Percentiles rank a stretch among this genome's conserved stretches.
Evolutionary conservation across 768 basidiomycete genomes (phyloP).

Genomic region (Agaricus subrufescens): DNA sequence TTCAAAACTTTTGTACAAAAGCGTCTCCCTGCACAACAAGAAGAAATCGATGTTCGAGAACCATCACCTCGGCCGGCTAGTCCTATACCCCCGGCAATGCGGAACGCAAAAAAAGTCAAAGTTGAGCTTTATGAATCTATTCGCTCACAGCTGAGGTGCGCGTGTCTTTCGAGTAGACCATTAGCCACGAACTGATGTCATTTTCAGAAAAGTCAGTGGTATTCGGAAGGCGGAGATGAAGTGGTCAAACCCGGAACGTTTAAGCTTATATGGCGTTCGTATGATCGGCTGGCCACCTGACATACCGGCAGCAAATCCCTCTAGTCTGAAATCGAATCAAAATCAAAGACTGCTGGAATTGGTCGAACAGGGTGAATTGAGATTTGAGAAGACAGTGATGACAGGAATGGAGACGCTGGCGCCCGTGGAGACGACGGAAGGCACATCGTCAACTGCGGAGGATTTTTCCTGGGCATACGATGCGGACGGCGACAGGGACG

Average conservation of each 20-base stretch:
- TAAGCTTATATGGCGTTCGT: conserved; percentile 53
- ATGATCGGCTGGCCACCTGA: conserved; percentile 60
- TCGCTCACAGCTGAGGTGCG: conserved; percentile 51
- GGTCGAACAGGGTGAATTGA: conserved; percentile 42
- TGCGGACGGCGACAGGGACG: conserved; percentile 21
- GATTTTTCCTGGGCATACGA: conserved; percentile 44
- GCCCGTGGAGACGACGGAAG: conserved; percentile 3
- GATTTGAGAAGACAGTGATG: conserved; percentile 33
- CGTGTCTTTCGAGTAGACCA: background rate
- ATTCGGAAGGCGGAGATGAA: conserved; percentile 70
- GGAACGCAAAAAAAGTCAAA: conserved; percentile 34
- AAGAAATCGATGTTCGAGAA: background rate
- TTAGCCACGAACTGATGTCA: background rate
- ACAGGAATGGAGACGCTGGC: conserved; percentile 4
- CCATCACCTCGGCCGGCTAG: conserved; percentile 8
- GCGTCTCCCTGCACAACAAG: conserved; percentile 10
- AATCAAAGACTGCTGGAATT: conserved; percentile 50
- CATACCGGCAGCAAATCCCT: conserved; percentile 60
- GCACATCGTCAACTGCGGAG: conserved; percentile 16
- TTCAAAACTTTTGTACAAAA: conserved; percentile 47
- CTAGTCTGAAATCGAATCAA: conserved; percentile 47
- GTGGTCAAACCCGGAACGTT: conserved; percentile 62
- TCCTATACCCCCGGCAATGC: conserved; percentile 14
- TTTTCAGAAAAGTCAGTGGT: conserved; percentile 46
- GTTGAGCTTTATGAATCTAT: conserved; percentile 51